Conservation (phyloP, 768 basidiomycete species). For the Saitozyma sp. region DNA sequence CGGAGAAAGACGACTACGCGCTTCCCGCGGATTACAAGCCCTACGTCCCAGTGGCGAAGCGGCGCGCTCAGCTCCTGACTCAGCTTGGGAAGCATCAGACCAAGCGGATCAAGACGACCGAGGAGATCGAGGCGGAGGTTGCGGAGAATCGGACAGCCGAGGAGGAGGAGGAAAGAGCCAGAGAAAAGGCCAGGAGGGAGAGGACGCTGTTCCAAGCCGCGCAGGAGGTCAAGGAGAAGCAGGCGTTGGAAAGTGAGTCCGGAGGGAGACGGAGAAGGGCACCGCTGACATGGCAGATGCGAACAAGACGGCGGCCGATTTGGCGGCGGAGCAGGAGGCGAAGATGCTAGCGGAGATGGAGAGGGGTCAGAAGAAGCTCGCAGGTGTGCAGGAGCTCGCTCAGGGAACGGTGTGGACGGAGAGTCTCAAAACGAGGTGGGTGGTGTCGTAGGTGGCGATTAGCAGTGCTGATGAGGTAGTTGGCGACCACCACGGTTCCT, state of each 20-base stretch:
- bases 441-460: conserved; percentile 16
- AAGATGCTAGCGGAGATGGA: conserved; percentile 84
- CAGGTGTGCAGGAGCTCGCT: conserved; percentile 88
- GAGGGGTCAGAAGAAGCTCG: conserved; percentile 82
- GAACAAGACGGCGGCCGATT: conserved; percentile 81
- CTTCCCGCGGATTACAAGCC: conserved; percentile 65
- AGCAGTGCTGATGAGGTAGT: conserved; percentile 54
- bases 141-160: conserved; percentile 65
- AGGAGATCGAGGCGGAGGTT: conserved; percentile 56
- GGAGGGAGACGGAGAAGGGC: not conserved
- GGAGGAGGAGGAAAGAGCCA: conserved; percentile 71
- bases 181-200: conserved; percentile 77
- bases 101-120: conserved; percentile 58
- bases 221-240: conserved; percentile 85
- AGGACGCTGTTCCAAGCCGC: conserved; percentile 87
- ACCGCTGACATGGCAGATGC: conserved; percentile 61
- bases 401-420: conserved; percentile 90
- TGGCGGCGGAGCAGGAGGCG: conserved; percentile 81
- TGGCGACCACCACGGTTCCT: conserved; percentile 88
- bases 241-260: conserved; percentile 72
- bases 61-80: conserved; percentile 75
- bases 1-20: conserved; percentile 24
- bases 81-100: conserved; percentile 62
- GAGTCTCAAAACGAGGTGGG: conserved; percentile 75
- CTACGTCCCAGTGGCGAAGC: conserved; percentile 82